A percentile compares a stretch with the other conserved stretches of the same genome.
These are phyloP conservation scores for Fusarium tricinctum DNA, from an alignment of 2,329 filamentous ascomycete genomes.

Conservation along the genomic window DNA sequence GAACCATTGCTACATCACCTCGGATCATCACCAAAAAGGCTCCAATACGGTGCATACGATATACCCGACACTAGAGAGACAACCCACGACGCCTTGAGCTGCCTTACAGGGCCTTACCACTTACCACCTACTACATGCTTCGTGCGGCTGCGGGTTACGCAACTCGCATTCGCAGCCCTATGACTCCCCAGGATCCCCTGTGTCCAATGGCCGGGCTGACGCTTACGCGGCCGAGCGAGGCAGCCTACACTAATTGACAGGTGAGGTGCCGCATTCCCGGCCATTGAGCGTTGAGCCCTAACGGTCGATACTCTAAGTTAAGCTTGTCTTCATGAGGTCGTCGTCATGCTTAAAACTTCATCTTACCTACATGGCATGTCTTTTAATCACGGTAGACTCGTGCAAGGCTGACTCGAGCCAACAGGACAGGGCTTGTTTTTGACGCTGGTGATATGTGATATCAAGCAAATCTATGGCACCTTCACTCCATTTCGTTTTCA, in stretches of 20 bases:
- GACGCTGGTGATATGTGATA: conserved; percentile 24
- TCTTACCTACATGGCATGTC: no score
- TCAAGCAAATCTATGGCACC: conserved; percentile 30
- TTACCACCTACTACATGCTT: neutral
- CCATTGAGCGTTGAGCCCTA: neutral
- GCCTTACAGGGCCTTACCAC: conserved; percentile 2
- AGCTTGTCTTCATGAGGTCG: conserved; percentile 12
- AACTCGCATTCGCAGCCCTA: conserved; percentile 46
- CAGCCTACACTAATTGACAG: conserved; percentile 19
- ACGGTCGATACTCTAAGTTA: conserved; percentile 14
- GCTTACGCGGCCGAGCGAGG: conserved; percentile 46
- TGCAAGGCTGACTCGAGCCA: conserved; percentile 14
- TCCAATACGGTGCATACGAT: neutral
- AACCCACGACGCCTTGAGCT: conserved; percentile 7
- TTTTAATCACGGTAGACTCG: conserved; percentile 5
- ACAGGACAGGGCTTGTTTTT: neutral
- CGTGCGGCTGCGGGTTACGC: conserved; percentile 34
- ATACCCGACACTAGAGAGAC: neutral
- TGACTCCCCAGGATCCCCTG: conserved; percentile 36
- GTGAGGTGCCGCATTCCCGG: conserved; percentile 24
- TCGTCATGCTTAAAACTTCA: conserved; percentile 17
- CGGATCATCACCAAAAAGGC: conserved; percentile 5
- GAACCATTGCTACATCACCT: conserved; percentile 2
- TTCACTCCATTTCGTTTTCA: conserved; percentile 30
- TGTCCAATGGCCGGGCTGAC: conserved; percentile 33